Conservation (phyloP, 768 basidiomycete species). For the Tephrocybe sp. region DNA sequence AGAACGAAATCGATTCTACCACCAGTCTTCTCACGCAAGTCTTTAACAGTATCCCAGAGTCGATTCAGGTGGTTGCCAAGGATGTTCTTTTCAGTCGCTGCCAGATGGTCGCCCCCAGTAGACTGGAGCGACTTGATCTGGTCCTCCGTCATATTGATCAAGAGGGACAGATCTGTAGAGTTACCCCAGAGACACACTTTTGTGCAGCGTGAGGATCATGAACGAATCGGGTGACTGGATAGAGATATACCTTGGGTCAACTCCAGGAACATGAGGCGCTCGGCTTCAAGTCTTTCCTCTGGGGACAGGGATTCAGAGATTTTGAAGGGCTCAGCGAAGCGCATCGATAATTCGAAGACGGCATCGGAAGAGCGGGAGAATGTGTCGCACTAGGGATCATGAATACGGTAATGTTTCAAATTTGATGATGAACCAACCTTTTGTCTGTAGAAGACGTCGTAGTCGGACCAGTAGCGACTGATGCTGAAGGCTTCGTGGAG, state of each 20-base stretch:
- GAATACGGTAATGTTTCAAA: slow-evolving; percentile 3
- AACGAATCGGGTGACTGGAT: neutral
- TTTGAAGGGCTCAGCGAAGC: slow-evolving; percentile 84
- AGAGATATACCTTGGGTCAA: slow-evolving; percentile 73
- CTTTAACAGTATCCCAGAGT: slow-evolving; percentile 74
- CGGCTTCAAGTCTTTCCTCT: slow-evolving; percentile 62
- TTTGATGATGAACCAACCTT: slow-evolving; percentile 45
- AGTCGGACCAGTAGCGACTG: slow-evolving; percentile 85
- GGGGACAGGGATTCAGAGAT: slow-evolving; percentile 51
- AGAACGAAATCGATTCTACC: slow-evolving; percentile 80
- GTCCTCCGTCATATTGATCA: slow-evolving; percentile 98
- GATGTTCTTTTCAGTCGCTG: slow-evolving; percentile 95
- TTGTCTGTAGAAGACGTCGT: slow-evolving; percentile 94
- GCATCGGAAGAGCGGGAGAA: slow-evolving; percentile 91
- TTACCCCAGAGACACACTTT: slow-evolving; percentile 95
- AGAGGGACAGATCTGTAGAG: slow-evolving; percentile 89
- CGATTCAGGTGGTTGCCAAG: slow-evolving; percentile 77
- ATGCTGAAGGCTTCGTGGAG: slow-evolving; percentile 92
- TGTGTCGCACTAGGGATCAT: slow-evolving; percentile 71
- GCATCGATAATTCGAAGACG: slow-evolving; percentile 90
- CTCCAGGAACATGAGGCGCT: slow-evolving; percentile 86
- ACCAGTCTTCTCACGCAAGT: slow-evolving; percentile 64
- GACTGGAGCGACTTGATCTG: slow-evolving; percentile 96
- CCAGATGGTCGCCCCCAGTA: slow-evolving; percentile 92
- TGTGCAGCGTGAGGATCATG: slow-evolving; percentile 5